Evolutionary conservation across 345 rosid species (phyloP).

Genomic region (Gossypium bickii): DNA sequence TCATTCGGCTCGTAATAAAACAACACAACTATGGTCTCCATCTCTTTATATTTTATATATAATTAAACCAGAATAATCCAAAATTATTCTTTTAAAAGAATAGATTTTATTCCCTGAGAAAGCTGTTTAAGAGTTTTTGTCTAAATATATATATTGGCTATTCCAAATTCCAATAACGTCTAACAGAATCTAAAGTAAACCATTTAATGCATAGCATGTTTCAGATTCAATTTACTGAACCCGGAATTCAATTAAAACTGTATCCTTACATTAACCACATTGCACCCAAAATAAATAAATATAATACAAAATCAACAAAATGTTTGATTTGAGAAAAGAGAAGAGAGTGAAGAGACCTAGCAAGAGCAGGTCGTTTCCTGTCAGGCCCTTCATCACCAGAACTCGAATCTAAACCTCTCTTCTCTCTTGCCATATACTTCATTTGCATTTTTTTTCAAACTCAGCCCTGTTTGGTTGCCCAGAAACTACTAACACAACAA

Average conservation of each 20-base stretch:
- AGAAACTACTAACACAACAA: slow-evolving; percentile 1
- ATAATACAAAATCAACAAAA: background rate
- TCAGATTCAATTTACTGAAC: background rate
- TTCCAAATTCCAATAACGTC: background rate
- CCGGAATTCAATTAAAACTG: background rate
- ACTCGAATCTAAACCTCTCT: slow-evolving; percentile 65
- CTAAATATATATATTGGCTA: background rate
- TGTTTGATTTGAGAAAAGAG: background rate
- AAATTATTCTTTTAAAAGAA: background rate
- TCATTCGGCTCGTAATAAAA: background rate
- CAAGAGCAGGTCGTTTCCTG: slow-evolving; percentile 87
- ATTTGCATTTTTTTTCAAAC: slow-evolving; percentile 55
- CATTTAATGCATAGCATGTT: background rate
- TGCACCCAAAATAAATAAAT: background rate
- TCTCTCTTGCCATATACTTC: slow-evolving; percentile 77
- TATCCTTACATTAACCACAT: background rate
- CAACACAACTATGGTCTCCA: background rate
- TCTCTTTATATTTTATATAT: background rate
- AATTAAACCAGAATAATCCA: background rate
- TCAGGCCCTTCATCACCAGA: slow-evolving; percentile 59
- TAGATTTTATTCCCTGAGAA: background rate
- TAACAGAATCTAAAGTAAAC: background rate
- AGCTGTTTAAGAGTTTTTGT: background rate
- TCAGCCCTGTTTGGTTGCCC: slow-evolving; percentile 7
- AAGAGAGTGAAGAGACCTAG: slow-evolving; percentile 43